Base-by-base conservation (phyloP, 2,329 filamentous ascomycete genomes). In the Cyphellophora europaea region DNA sequence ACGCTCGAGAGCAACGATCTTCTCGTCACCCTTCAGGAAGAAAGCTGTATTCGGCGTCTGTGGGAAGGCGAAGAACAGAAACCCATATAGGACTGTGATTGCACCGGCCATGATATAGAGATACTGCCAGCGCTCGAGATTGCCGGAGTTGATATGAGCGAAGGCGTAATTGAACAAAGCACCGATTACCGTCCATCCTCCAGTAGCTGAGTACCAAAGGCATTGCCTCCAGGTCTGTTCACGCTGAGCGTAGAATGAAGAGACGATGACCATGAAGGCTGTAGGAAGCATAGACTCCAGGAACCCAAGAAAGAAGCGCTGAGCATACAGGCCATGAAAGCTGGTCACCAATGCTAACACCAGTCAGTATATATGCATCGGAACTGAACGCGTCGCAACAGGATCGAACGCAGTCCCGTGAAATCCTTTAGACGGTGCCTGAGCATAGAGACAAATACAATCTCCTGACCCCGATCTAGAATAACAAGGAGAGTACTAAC, bases 151-250 rank as follows among this genome's bases (percentile, higher is more conserved):
- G 32, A 82, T 73, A 53, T 80, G 76, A 0, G 73, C 76, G 49
- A 82, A 81, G 3, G 68, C 79, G 51, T 81, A 82, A 56, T 80
- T 81, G 32, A 82, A 56, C 0, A 64, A 70, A 6, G 76, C 69
- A 5, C 78, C 78, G 35, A 80, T 62, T 35, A 82, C 70, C 14
- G 74, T 79, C 38, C 74, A 66, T 5, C 72, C 74, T 0, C 65
- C 66, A 0, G 62, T 67, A 3, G 57, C 60, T 6, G 71, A 77
- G 51, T 79, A 80, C 77, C 77, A 82, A 71, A 72, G 78, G 42
- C 69, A 73, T 54, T 81, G 77, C 2, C 78, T 65, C 31, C 79
- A 55, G 0, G 72, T 62, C 54, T 82, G 78, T 53, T 82, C 78
- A 4, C 60, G 45, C 48, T 81, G 77, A 0, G 76, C 81, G 52